phyloP scores from a whole-genome alignment of 202 grass and related monocot species.

The Hordeum pubiflorum region DNA sequence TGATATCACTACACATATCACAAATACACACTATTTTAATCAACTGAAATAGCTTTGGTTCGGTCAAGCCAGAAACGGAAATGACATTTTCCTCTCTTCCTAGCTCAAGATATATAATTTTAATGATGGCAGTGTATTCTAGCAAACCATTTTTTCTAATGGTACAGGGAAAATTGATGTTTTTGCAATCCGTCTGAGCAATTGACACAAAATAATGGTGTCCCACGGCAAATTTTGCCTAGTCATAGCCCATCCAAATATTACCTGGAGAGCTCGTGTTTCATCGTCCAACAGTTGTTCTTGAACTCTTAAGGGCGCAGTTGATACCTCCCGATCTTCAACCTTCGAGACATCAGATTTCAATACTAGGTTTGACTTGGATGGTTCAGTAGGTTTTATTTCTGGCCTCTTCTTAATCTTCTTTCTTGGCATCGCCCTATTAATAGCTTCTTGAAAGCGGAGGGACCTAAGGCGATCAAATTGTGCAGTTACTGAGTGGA shows the following conservation, averaged over 20 bases:
- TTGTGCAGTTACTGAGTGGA: slow-evolving; percentile 71
- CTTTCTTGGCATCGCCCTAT: slow-evolving; percentile 77
- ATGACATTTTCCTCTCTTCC: neutral
- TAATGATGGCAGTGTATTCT: neutral
- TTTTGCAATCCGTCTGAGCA: neutral
- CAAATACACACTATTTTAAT: neutral
- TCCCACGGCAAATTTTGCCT: neutral
- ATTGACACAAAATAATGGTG: neutral
- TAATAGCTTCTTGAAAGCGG: slow-evolving; percentile 88
- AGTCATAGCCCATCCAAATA: slow-evolving; percentile 4
- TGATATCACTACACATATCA: neutral
- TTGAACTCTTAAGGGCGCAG: slow-evolving; percentile 60
- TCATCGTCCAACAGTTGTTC: slow-evolving; percentile 90
- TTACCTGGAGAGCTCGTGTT: slow-evolving; percentile 72
- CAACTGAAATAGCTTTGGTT: neutral
- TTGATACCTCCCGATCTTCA: slow-evolving; percentile 47
- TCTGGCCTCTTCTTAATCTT: slow-evolving; percentile 57
- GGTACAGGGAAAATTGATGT: neutral
- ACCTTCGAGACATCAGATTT: slow-evolving; percentile 47
- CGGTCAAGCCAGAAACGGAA: neutral
- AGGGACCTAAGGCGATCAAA: slow-evolving; percentile 77
- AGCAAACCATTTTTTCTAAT: neutral
- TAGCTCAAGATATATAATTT: neutral
- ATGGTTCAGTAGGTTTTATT: slow-evolving; percentile 39
- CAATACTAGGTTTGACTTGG: slow-evolving; percentile 36